These are phyloP conservation scores for Zychaea mexicana DNA, from an alignment of 371 early-diverging fungal species.

Conservation along the genomic window DNA sequence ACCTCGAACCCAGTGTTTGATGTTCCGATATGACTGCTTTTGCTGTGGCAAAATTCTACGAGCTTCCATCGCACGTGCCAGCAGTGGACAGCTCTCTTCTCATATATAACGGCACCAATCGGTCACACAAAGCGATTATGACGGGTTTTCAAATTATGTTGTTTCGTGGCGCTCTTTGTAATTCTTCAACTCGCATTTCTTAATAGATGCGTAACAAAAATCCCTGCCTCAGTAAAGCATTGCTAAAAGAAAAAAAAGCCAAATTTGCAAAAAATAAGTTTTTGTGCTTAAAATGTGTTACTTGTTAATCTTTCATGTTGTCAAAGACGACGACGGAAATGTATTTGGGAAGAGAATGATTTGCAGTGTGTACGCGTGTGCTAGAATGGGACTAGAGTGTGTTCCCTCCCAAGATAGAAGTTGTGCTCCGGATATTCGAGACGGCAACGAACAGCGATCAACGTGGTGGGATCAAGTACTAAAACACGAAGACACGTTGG, in stretches of 20 bases:
- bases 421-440: not conserved
- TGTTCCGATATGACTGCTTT: not conserved
- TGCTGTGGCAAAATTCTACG: not conserved
- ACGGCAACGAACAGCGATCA: not conserved
- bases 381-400: not conserved
- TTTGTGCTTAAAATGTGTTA: too few relatives aligned
- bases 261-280: not conserved
- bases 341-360: not conserved
- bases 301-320: not conserved
- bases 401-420: not conserved
- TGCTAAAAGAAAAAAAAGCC: not conserved
- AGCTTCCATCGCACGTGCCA: not conserved
- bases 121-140: too few relatives aligned
- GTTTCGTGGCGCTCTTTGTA: not conserved
- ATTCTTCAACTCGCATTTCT: not conserved
- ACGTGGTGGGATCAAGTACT: not conserved
- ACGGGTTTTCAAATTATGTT: too few relatives aligned
- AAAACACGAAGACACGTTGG: not conserved
- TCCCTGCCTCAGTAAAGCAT: not conserved
- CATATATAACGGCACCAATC: too few relatives aligned
- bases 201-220: not conserved
- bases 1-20: not conserved
- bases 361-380: not conserved
- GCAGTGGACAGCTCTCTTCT: too few relatives aligned
- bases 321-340: conserved; percentile 5